Conservation (phyloP, 2,329 filamentous ascomycete species). For the Fusarium papillatum region DNA sequence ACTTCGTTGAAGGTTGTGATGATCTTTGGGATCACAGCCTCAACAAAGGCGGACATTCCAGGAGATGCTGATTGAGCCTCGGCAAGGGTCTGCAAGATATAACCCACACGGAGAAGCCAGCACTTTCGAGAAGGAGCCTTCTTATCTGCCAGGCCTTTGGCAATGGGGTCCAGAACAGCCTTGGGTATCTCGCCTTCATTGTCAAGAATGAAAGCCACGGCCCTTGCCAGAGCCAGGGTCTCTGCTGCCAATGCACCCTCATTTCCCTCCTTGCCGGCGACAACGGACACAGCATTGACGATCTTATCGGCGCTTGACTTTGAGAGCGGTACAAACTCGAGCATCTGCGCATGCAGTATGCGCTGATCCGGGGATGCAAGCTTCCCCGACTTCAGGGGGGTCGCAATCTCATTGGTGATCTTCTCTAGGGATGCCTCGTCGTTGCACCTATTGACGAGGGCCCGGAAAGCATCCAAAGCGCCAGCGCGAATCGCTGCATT, state of each 20-base stretch:
- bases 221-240: conserved; percentile 77
- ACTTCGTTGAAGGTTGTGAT: conserved; percentile 84
- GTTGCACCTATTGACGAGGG: conserved; percentile 73
- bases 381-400: conserved; percentile 86
- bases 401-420: conserved; percentile 82
- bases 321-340: conserved; percentile 74
- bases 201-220: conserved; percentile 73
- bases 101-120: conserved; percentile 84
- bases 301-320: conserved; percentile 75
- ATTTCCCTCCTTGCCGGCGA: conserved; percentile 89
- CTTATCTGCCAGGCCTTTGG: conserved; percentile 90
- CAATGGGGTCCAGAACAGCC: conserved; percentile 76
- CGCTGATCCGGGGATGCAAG: conserved; percentile 88
- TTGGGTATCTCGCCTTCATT: conserved; percentile 74
- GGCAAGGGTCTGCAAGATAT: conserved; percentile 73
- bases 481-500: conserved; percentile 84
- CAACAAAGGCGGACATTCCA: conserved; percentile 64
- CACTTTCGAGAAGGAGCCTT: conserved; percentile 81
- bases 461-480: conserved; percentile 80
- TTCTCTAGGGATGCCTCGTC: conserved; percentile 73
- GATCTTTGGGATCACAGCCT: conserved; percentile 67
- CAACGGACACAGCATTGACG: conserved; percentile 73
- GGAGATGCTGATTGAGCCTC: conserved; percentile 58
- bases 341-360: conserved; percentile 84
- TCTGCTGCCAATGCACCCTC: conserved; percentile 85